Conservation (phyloP, 306 rosid genomes). For the Citrullus mucosospermus region DNA sequence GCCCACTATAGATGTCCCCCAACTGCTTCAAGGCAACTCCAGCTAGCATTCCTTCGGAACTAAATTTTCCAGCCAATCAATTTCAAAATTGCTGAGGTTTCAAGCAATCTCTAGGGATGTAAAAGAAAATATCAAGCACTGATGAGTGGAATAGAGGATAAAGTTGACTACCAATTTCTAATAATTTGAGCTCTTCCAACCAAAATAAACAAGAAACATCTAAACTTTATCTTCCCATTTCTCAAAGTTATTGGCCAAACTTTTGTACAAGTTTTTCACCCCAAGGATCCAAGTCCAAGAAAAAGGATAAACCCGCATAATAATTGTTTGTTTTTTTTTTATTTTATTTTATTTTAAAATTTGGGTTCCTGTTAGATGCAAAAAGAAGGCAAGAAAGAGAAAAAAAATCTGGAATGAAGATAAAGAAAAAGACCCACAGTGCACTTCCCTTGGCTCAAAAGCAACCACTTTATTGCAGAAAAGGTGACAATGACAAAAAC, state of each 20-base stretch:
- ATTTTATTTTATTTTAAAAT: not conserved
- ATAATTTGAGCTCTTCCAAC: not conserved
- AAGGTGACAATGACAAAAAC: constrained; percentile 44
- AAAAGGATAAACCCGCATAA: constrained; percentile 5
- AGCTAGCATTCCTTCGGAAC: constrained; percentile 33
- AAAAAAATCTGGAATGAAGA: not conserved
- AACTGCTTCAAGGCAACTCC: constrained; percentile 36
- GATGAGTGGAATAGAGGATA: not conserved
- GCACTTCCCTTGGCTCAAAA: constrained; percentile 47
- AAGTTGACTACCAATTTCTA: not conserved
- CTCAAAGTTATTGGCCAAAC: not conserved
- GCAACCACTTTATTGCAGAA: constrained; percentile 33
- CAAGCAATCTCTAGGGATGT: constrained; percentile 11
- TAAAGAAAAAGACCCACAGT: constrained; percentile 11
- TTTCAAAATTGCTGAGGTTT: constrained; percentile 12
- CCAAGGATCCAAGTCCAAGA: not conserved
- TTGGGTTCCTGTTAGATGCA: not conserved
- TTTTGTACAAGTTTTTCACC: not conserved
- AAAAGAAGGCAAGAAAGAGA: not conserved
- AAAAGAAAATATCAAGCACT: not conserved
- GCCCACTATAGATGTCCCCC: constrained; percentile 43
- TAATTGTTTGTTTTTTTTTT: not conserved
- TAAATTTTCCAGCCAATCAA: constrained; percentile 28
- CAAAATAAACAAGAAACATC: not conserved
- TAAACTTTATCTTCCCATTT: not conserved